phyloP scores from a whole-genome alignment of 768 basidiomycete species.

The Aureoboletus auriporus region DNA sequence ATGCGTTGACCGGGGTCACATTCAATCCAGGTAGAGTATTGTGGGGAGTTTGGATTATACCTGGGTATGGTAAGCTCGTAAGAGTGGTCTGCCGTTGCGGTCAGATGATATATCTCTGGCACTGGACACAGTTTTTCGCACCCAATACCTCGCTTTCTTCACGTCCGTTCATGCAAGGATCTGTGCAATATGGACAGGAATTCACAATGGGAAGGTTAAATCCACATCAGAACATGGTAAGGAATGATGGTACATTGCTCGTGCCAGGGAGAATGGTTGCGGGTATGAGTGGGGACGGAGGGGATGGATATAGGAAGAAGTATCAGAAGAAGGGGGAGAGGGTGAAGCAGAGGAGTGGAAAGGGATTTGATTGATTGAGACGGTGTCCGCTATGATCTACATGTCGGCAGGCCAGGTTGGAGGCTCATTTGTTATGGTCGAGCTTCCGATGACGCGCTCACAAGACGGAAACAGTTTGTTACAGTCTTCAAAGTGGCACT shows the following conservation, averaged over 20 bases:
- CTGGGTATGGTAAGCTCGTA: conserved; percentile 19
- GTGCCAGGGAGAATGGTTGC: conserved; percentile 38
- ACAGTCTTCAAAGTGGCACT: conserved; percentile 43
- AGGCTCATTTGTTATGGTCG: conserved; percentile 45
- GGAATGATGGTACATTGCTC: conserved; percentile 72
- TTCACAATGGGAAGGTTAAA: conserved; percentile 65
- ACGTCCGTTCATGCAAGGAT: conserved; percentile 63
- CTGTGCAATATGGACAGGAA: conserved; percentile 46
- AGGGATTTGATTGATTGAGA: conserved; percentile 70
- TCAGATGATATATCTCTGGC: conserved; percentile 48
- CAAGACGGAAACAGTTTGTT: conserved; percentile 67
- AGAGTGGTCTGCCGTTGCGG: conserved; percentile 3
- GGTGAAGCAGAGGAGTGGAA: conserved; percentile 88
- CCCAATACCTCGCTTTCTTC: conserved; percentile 45
- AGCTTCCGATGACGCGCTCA: conserved; percentile 67
- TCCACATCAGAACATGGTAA: conserved; percentile 81
- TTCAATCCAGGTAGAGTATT: conserved; percentile 23
- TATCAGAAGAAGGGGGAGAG: conserved; percentile 79
- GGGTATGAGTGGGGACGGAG: conserved; percentile 31
- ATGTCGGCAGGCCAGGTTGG: neutral
- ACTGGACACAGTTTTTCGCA: conserved; percentile 84
- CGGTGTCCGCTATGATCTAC: neutral
- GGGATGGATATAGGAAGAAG: conserved; percentile 56
- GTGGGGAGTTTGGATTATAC: conserved; percentile 13
- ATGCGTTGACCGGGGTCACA: conserved; percentile 20